Percentiles rank a stretch among this genome's conserved stretches.
phyloP scores from a whole-genome alignment of 2,329 filamentous ascomycete genomes.

The Colletotrichum gigasporum region DNA sequence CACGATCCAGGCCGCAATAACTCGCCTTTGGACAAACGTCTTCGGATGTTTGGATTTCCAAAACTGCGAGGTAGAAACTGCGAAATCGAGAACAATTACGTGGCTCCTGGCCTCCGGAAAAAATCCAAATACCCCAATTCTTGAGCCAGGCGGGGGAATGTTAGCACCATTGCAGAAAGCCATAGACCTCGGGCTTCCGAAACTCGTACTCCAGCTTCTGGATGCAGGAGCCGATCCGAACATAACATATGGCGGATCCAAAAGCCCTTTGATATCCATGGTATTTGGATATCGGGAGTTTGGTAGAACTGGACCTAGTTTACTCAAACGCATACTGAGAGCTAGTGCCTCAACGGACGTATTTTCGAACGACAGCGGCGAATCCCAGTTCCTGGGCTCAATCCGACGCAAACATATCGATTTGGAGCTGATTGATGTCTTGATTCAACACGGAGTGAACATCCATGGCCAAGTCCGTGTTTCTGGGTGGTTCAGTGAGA shows the following conservation, averaged over 20 bases:
- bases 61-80: background rate
- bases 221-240: background rate
- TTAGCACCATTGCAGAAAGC: background rate
- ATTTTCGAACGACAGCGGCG: accelerated
- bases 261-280: background rate
- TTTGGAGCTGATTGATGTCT: background rate
- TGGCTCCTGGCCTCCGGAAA: conserved; percentile 1
- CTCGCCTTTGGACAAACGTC: background rate
- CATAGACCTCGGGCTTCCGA: accelerated
- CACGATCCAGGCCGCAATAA: background rate
- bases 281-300: too few relatives aligned
- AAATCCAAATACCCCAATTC: background rate
- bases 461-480: too few relatives aligned
- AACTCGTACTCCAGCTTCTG: background rate
- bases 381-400: too few relatives aligned
- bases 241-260: background rate
- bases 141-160: too few relatives aligned
- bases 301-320: too few relatives aligned
- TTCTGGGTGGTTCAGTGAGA: background rate
- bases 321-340: background rate
- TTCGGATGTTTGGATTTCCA: background rate
- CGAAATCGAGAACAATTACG: background rate
- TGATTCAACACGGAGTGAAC: background rate
- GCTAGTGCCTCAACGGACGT: background rate
- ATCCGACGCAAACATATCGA: too few relatives aligned